A percentile compares a stretch with the other conserved stretches of the same genome.
Evolutionary conservation across 495 filamentous ascomycete genomes (phyloP).

Genomic region (Aeminium ludgeri): DNA sequence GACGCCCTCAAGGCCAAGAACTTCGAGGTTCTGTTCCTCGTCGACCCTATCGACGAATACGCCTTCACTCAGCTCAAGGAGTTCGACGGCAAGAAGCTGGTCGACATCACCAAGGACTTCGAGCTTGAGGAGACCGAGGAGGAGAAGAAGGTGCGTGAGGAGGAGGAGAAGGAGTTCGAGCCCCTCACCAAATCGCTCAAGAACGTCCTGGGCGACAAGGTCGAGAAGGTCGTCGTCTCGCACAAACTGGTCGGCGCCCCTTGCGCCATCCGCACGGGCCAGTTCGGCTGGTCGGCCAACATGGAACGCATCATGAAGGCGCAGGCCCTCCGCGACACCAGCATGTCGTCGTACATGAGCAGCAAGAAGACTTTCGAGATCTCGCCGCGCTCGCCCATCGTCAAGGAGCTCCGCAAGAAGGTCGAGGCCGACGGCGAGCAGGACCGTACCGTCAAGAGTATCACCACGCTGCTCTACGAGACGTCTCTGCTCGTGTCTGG

Average conservation of each 20-base stretch:
- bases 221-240: conserved; percentile 98
- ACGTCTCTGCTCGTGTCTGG: conserved; percentile 95
- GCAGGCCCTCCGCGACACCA: conserved; percentile 97
- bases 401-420: conserved; percentile 97
- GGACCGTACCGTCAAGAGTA: conserved; percentile 95
- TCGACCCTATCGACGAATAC: conserved; percentile 99
- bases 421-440: conserved; percentile 92
- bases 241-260: conserved; percentile 94
- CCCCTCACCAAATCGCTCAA: conserved; percentile 84
- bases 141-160: conserved; percentile 94
- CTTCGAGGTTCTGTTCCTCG: conserved; percentile 98
- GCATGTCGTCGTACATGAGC: conserved; percentile 98
- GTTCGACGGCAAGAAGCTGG: conserved; percentile 98
- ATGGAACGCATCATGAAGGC: conserved; percentile 99
- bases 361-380: conserved; percentile 99
- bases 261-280: conserved; percentile 97
- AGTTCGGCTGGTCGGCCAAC: conserved; percentile 99
- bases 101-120: conserved; percentile 99
- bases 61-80: conserved; percentile 99
- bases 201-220: conserved; percentile 98
- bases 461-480: conserved; percentile 94
- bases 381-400: conserved; percentile 92
- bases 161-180: conserved; percentile 96
- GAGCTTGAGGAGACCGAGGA: conserved; percentile 99
- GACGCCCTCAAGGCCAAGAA: conserved; percentile 98